phyloP scores from a whole-genome alignment of 805 yeast species.

The Candida maesae region DNA sequence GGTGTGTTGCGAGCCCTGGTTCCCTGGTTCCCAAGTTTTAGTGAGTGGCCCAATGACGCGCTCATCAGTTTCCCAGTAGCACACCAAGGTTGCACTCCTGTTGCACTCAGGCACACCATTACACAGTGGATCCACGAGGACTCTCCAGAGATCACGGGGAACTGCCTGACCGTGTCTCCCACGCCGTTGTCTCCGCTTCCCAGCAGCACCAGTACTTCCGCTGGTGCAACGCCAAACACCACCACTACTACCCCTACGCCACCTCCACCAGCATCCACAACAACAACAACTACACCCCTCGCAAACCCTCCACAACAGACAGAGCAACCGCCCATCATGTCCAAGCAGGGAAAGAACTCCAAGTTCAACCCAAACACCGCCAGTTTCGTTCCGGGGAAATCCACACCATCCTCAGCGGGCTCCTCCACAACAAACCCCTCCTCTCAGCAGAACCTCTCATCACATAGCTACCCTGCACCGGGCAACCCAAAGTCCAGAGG shows the following conservation, averaged over 20 bases:
- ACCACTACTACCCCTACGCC: too few species aligned
- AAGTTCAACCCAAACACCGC: constrained; percentile 22
- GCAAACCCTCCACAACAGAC: background rate
- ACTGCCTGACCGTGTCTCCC: background rate
- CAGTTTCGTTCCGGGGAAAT: constrained; percentile 19
- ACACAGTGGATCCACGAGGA: background rate
- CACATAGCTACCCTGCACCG: constrained; percentile 21
- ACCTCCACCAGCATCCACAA: background rate
- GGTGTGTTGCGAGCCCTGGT: background rate
- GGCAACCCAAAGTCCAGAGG: constrained; percentile 8
- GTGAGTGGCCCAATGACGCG: too few species aligned
- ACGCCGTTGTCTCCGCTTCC: background rate
- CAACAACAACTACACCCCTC: background rate
- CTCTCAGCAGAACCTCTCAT: constrained; percentile 14
- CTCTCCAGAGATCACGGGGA: background rate
- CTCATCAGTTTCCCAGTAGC: too few species aligned
- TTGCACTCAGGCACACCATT: too few species aligned
- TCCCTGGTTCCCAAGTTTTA: too few species aligned
- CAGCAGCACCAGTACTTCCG: background rate
- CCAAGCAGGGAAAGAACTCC: constrained; percentile 4
- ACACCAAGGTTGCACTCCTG: too few species aligned
- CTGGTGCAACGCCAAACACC: background rate
- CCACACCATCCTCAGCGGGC: constrained; percentile 1
- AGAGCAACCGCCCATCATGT: too few species aligned
- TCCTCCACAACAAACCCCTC: background rate